A percentile compares a stretch with the other conserved stretches of the same genome.
These are phyloP conservation scores for Aspergillus tamarii DNA, from an alignment of 2,329 filamentous ascomycete species.

Conservation along the genomic window DNA sequence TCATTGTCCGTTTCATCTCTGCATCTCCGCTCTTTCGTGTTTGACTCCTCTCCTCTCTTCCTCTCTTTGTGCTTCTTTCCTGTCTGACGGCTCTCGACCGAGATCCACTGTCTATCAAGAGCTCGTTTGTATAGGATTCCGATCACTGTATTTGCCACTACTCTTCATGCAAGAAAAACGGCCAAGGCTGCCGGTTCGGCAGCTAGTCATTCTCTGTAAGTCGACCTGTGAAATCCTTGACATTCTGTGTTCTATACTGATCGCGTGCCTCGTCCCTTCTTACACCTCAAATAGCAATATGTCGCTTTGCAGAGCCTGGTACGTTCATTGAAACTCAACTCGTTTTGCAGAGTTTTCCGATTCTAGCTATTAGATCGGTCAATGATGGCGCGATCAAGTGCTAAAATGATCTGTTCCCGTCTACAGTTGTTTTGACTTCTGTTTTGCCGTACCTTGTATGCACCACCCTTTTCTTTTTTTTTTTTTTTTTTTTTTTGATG, in stretches of 20 bases:
- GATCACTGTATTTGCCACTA: neutral
- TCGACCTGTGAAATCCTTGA: neutral
- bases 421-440: slow-evolving; percentile 62
- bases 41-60: slow-evolving; percentile 1
- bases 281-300: slow-evolving; percentile 61
- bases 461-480: neutral
- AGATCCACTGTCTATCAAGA: neutral
- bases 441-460: slow-evolving; percentile 64
- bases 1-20: neutral
- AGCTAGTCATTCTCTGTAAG: slow-evolving; percentile 77
- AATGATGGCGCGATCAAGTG: slow-evolving; percentile 1
- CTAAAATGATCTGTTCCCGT: slow-evolving; percentile 1
- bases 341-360: slow-evolving; percentile 1
- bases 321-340: slow-evolving; percentile 19
- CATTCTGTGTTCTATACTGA: neutral
- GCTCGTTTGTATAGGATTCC: neutral
- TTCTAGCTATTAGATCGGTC: slow-evolving; percentile 3
- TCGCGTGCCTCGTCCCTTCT: neutral
- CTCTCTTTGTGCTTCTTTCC: slow-evolving; percentile 7
- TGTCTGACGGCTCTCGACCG: neutral
- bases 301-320: slow-evolving; percentile 74
- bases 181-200: slow-evolving; percentile 73
- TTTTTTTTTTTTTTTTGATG: neutral
- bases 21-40: neutral
- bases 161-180: slow-evolving; percentile 27